Conservation (phyloP, 441 rosid species). For the Flueggea neowawraea region DNA sequence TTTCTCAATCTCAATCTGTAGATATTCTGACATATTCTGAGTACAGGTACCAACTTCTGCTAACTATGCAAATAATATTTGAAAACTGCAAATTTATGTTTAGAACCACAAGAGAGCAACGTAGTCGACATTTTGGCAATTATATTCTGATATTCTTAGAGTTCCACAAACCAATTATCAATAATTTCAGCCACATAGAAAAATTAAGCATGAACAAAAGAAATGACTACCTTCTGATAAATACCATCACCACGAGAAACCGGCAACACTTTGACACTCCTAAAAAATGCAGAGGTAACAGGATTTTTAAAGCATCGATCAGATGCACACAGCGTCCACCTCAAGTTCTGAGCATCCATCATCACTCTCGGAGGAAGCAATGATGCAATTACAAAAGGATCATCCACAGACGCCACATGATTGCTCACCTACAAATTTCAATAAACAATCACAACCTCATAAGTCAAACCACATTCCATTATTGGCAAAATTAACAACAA, state of each 20-base stretch:
- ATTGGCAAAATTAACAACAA: not conserved
- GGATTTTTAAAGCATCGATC: conserved; percentile 92
- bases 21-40: too few species aligned
- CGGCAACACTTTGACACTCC: conserved; percentile 83
- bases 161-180: too few species aligned
- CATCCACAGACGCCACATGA: conserved; percentile 95
- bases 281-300: conserved; percentile 84
- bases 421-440: conserved; percentile 59
- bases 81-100: too few species aligned
- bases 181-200: too few species aligned
- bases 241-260: conserved; percentile 93
- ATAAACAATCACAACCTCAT: not conserved
- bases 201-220: not conserved
- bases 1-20: too few species aligned
- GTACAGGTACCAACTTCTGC: too few species aligned
- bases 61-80: too few species aligned
- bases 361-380: conserved; percentile 78
- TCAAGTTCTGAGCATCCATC: conserved; percentile 73
- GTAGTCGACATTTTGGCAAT: too few species aligned
- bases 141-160: too few species aligned
- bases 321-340: conserved; percentile 97
- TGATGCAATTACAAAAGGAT: conserved; percentile 87
- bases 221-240: conserved; percentile 71
- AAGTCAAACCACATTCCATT: not conserved
- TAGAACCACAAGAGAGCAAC: too few species aligned